These are phyloP conservation scores for Dothideomycetes sp. DNA, from an alignment of 2,329 filamentous ascomycete species.

Conservation along the genomic window DNA sequence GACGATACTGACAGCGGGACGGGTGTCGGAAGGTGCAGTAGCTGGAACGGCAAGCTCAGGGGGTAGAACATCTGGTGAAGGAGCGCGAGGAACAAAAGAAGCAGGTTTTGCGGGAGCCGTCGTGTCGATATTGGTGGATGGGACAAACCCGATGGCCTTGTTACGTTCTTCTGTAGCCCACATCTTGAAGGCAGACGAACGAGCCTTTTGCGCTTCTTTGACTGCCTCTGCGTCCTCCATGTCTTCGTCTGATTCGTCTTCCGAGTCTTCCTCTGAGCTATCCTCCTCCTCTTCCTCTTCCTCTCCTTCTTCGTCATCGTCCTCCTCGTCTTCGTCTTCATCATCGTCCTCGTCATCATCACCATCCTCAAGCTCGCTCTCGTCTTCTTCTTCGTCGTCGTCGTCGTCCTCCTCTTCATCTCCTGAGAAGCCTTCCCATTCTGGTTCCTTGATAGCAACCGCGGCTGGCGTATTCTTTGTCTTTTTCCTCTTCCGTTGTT, in stretches of 20 bases:
- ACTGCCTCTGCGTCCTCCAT: slow-evolving; percentile 23
- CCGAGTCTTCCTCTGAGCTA: slow-evolving; percentile 28
- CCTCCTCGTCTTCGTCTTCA: slow-evolving; percentile 2
- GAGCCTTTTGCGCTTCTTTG: slow-evolving; percentile 31
- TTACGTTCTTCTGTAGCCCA: slow-evolving; percentile 88
- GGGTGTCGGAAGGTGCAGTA: slow-evolving; percentile 40
- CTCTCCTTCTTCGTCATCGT: slow-evolving; percentile 19
- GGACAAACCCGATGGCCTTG: slow-evolving; percentile 63
- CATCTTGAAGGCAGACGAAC: slow-evolving; percentile 71
- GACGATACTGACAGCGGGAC: slow-evolving; percentile 68
- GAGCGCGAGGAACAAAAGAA: slow-evolving; percentile 57
- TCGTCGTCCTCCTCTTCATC: slow-evolving; percentile 23
- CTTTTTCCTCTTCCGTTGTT: slow-evolving; percentile 60
- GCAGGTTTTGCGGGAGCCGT: slow-evolving; percentile 38
- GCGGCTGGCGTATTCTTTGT: slow-evolving; percentile 23
- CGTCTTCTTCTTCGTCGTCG: slow-evolving; percentile 19
- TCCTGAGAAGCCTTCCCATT: slow-evolving; percentile 52
- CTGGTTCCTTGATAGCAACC: slow-evolving; percentile 33
- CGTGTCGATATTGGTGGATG: slow-evolving; percentile 36
- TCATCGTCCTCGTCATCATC: slow-evolving; percentile 13
- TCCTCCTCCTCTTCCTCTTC: slow-evolving; percentile 20
- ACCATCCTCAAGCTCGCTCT: slow-evolving; percentile 16
- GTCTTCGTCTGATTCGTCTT: slow-evolving; percentile 24
- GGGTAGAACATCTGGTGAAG: slow-evolving; percentile 63
- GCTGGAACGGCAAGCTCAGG: slow-evolving; percentile 52